These are phyloP conservation scores for Lactifluus hygrophoroides DNA, from an alignment of 768 basidiomycete species.

Conservation along the genomic window DNA sequence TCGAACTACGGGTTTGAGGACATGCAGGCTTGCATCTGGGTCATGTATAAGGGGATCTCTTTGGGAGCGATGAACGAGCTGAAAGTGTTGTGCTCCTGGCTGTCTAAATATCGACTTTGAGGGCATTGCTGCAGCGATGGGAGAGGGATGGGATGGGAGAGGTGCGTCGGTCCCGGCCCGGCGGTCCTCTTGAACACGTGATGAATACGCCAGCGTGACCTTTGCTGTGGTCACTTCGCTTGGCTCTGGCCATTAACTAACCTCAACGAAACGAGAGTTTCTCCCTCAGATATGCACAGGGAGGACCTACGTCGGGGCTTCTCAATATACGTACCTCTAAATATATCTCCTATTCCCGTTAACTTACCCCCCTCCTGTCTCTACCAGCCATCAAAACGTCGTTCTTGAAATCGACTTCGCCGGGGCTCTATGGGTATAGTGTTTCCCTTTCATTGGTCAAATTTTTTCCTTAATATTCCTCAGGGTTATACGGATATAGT, in stretches of 20 bases:
- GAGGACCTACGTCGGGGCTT: conserved; percentile 77
- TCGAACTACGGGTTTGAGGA: conserved; percentile 77
- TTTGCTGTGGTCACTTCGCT: background rate
- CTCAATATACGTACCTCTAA: conserved; percentile 68
- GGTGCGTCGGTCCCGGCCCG: too few species aligned
- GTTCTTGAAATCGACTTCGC: conserved; percentile 90
- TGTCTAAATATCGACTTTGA: conserved; percentile 83
- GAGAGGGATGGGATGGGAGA: too few species aligned
- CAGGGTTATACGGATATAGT: conserved; percentile 94
- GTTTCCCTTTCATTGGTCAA: conserved; percentile 18
- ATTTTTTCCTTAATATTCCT: conserved; percentile 8
- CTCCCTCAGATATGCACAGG: conserved; percentile 48
- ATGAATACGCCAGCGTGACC: background rate
- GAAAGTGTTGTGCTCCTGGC: conserved; percentile 87
- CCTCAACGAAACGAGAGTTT: background rate
- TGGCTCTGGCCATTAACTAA: background rate
- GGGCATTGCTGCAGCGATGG: conserved; percentile 40
- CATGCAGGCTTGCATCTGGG: conserved; percentile 77
- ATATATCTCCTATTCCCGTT: conserved; percentile 17
- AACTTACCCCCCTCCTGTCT: conserved; percentile 44
- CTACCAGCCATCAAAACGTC: conserved; percentile 94
- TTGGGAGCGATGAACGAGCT: conserved; percentile 94
- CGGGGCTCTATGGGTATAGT: conserved; percentile 72
- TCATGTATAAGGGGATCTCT: conserved; percentile 94
- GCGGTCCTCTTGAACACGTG: background rate